Evolutionary conservation across 1,139 yeast genomes (phyloP).

Genomic region (Insectozyma bohioensis): DNA sequence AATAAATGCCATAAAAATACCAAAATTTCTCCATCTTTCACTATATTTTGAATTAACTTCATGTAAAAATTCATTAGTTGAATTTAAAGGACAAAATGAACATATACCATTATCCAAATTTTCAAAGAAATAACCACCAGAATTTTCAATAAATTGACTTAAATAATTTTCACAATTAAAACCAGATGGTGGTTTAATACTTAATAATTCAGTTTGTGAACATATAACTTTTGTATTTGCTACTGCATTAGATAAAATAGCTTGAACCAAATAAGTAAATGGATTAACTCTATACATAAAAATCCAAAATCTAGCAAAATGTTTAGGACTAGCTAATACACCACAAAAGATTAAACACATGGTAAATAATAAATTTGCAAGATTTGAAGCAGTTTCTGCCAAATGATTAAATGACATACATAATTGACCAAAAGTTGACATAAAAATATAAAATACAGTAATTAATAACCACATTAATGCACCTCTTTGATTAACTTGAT

Average conservation of each 20-base stretch:
- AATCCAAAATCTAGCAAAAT: slow-evolving; percentile 40
- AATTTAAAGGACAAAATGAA: slow-evolving; percentile 47
- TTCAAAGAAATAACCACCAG: slow-evolving; percentile 45
- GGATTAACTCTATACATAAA: slow-evolving; percentile 69
- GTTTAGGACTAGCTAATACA: slow-evolving; percentile 25
- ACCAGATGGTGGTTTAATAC: slow-evolving; percentile 42
- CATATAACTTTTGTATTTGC: slow-evolving; percentile 27
- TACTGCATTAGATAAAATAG: slow-evolving; percentile 25
- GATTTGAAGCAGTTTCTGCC: slow-evolving; percentile 41
- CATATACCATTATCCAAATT: slow-evolving; percentile 37
- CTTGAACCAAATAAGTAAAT: slow-evolving; percentile 56
- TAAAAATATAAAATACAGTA: slow-evolving; percentile 35
- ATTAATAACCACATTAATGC: slow-evolving; percentile 43
- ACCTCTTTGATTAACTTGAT: slow-evolving; percentile 36
- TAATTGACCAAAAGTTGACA: slow-evolving; percentile 39
- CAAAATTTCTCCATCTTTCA: slow-evolving; percentile 71
- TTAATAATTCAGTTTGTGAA: slow-evolving; percentile 24
- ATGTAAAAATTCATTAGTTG: slow-evolving; percentile 53
- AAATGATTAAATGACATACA: slow-evolving; percentile 39
- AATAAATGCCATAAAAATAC: slow-evolving; percentile 51
- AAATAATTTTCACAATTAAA: slow-evolving; percentile 56
- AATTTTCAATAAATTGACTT: slow-evolving; percentile 37
- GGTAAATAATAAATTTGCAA: slow-evolving; percentile 27
- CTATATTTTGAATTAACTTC: slow-evolving; percentile 41
- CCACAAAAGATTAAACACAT: slow-evolving; percentile 38